Evolutionary conservation across 2,329 filamentous ascomycete genomes (phyloP).

Genomic region (Trichoderma harzianum): DNA sequence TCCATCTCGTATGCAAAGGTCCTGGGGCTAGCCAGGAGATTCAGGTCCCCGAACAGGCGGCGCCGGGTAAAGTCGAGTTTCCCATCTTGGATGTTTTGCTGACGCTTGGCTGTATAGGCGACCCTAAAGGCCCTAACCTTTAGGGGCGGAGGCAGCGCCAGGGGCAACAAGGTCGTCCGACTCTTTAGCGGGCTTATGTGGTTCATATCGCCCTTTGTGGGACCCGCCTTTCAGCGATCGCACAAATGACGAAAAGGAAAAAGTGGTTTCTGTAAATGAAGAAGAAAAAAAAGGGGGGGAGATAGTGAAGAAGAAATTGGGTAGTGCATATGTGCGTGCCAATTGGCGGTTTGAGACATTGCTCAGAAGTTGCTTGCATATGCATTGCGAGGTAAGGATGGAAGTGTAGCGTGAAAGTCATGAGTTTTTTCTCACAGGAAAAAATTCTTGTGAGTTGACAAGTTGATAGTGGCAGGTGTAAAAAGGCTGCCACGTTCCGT

Average conservation of each 20-base stretch:
- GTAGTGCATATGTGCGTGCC: background rate
- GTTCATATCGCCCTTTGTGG: background rate
- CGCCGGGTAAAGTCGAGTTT: background rate
- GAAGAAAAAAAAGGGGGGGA: background rate
- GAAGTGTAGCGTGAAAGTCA: background rate
- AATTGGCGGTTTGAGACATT: background rate
- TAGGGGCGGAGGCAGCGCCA: slow-evolving; percentile 4
- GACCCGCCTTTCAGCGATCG: background rate
- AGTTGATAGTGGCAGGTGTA: background rate
- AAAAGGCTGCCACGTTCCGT: background rate
- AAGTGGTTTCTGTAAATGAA: background rate
- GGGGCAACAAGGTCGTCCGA: background rate
- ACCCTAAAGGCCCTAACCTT: background rate
- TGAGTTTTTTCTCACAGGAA: background rate
- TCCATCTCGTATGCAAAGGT: background rate
- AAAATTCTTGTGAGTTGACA: background rate
- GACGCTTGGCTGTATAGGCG: background rate
- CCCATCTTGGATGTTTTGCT: background rate
- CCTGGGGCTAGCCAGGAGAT: background rate
- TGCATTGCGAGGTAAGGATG: background rate
- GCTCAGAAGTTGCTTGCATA: background rate
- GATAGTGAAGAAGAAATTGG: background rate
- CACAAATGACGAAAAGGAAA: background rate
- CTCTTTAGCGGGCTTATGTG: background rate
- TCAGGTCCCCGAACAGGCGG: background rate